These are phyloP conservation scores for Ottelia alismoides DNA, from an alignment of 106 monocot genomes.

Conservation along the genomic window DNA sequence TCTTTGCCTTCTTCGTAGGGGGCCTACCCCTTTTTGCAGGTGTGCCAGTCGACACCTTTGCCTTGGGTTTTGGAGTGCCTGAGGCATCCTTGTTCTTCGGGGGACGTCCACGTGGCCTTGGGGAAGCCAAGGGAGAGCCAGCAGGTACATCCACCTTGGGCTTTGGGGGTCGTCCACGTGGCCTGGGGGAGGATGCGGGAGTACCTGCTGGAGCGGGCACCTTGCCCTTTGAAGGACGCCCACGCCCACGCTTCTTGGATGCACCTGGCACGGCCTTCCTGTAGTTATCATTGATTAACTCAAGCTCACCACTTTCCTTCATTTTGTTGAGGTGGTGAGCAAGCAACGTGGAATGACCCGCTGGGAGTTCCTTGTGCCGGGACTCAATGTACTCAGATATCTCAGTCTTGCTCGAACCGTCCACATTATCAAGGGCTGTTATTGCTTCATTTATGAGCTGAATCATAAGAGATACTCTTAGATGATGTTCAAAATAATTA, in stretches of 20 bases:
- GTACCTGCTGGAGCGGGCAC: not conserved
- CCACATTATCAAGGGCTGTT: slow-evolving; percentile 35
- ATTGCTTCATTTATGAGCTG: slow-evolving; percentile 79
- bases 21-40: not conserved
- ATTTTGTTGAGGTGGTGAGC: slow-evolving; percentile 26
- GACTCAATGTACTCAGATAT: slow-evolving; percentile 61
- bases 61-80: not conserved
- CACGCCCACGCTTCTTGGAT: slow-evolving; percentile 31
- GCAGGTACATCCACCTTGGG: slow-evolving; percentile 29
- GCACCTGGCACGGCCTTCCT: slow-evolving; percentile 10
- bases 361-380: slow-evolving; percentile 38
- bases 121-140: slow-evolving; percentile 18
- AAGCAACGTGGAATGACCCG: slow-evolving; percentile 23
- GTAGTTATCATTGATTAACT: slow-evolving; percentile 36
- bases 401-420: slow-evolving; percentile 62
- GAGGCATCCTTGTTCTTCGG: slow-evolving; percentile 23
- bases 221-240: slow-evolving; percentile 41
- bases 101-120: slow-evolving; percentile 34
- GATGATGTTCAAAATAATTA: too few relatives aligned
- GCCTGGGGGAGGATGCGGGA: slow-evolving; percentile 9
- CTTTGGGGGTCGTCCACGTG: slow-evolving; percentile 59
- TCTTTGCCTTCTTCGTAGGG: not conserved
- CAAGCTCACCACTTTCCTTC: slow-evolving; percentile 40
- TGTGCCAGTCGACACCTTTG: not conserved
- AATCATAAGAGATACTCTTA: too few relatives aligned